Percentiles rank a stretch among this genome's conserved stretches.
These are phyloP conservation scores for Geranium rotundifolium DNA, from an alignment of 345 rosid species.

Conservation along the genomic window DNA sequence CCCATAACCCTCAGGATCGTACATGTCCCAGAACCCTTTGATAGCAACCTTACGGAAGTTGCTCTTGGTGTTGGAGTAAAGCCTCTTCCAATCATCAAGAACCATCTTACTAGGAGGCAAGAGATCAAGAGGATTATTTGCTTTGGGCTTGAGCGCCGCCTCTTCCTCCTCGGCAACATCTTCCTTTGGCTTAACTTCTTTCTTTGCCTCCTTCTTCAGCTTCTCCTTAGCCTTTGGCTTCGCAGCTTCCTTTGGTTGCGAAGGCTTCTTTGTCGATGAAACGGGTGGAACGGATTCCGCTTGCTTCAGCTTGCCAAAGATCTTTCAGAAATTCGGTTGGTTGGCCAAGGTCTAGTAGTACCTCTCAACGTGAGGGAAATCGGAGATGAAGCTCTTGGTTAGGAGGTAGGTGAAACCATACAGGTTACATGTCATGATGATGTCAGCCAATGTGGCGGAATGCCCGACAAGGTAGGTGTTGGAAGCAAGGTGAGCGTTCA, in stretches of 20 bases:
- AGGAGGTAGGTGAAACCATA: conserved; percentile 36
- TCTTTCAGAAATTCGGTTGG: conserved; percentile 76
- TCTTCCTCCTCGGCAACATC: conserved; percentile 23
- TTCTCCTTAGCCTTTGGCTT: conserved; percentile 67
- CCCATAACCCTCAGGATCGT: conserved; percentile 97
- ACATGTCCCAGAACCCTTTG: conserved; percentile 99
- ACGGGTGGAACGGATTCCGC: conserved; percentile 51
- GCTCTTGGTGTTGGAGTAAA: conserved; percentile 85
- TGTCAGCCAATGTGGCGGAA: conserved; percentile 79
- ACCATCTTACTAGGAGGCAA: conserved; percentile 90
- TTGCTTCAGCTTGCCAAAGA: conserved; percentile 78
- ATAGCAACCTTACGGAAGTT: conserved; percentile 96
- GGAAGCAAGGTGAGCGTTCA: conserved; percentile 61
- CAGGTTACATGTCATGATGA: conserved; percentile 66
- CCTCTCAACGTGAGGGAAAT: conserved; percentile 93
- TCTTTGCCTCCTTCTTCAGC: conserved; percentile 40
- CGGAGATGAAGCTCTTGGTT: conserved; percentile 75
- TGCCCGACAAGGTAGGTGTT: conserved; percentile 88
- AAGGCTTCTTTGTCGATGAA: conserved; percentile 30
- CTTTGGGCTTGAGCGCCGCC: conserved; percentile 37
- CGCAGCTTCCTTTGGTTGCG: conserved; percentile 51
- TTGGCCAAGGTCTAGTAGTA: conserved; percentile 96
- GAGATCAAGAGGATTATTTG: conserved; percentile 90
- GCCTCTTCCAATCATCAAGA: conserved; percentile 96
- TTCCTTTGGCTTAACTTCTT: conserved; percentile 64